Percentiles rank a stretch among this genome's conserved stretches.
phyloP scores from a whole-genome alignment of 2,329 filamentous ascomycete species.

The Penicillium decumbens region DNA sequence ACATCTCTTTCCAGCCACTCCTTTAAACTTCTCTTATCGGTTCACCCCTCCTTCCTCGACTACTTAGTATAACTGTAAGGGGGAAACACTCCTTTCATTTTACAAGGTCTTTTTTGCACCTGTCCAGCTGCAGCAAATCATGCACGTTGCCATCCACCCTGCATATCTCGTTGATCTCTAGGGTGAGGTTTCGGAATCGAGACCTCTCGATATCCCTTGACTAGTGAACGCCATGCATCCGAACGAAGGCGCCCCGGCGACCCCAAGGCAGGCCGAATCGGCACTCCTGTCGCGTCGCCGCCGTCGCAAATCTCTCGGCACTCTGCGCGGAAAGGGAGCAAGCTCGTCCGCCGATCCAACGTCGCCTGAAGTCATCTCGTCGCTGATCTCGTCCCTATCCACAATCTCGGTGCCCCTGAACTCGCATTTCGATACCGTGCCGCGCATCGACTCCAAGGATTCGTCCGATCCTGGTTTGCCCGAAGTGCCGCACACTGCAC shows the following conservation, averaged over 20 bases:
- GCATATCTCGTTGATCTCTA: conserved; percentile 23
- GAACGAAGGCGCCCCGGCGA: conserved; percentile 21
- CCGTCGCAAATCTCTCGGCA: conserved; percentile 44
- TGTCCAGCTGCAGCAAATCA: conserved; percentile 23
- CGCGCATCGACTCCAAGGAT: conserved; percentile 41
- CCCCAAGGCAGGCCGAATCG: conserved; percentile 24
- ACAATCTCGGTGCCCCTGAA: conserved; percentile 60
- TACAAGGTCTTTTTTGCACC: conserved; percentile 10
- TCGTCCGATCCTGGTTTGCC: conserved; percentile 22
- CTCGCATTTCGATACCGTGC: conserved; percentile 62
- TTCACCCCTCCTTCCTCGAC: background rate
- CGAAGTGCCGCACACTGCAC: conserved; percentile 26
- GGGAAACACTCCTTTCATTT: conserved; percentile 3
- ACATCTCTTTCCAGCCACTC: conserved; percentile 1
- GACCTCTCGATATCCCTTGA: conserved; percentile 2
- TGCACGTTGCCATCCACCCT: conserved; percentile 24
- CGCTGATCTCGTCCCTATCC: conserved; percentile 59
- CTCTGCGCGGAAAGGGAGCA: conserved; percentile 30
- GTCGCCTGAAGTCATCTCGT: conserved; percentile 52
- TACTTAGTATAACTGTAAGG: conserved; percentile 13
- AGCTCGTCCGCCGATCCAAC: conserved; percentile 38
- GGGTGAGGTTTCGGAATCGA: conserved; percentile 3
- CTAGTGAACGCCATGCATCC: conserved; percentile 33
- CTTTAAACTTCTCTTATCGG: background rate
- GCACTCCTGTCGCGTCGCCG: conserved; percentile 32